These are phyloP conservation scores for Populus simonii DNA, from an alignment of 345 rosid species.

Conservation along the genomic window DNA sequence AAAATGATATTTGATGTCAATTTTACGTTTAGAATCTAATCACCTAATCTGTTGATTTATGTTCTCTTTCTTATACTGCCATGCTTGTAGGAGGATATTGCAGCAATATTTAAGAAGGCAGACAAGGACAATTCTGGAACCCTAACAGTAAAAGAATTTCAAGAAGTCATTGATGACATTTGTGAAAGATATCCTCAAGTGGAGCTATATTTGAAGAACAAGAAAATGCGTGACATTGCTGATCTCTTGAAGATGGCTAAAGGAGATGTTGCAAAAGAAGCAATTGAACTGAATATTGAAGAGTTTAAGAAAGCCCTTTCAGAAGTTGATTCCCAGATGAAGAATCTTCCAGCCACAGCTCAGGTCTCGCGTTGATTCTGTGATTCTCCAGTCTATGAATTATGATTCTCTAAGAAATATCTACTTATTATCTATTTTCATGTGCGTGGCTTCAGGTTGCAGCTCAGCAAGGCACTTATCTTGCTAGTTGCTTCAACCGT, in stretches of 20 bases:
- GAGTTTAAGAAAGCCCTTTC: constrained; percentile 81
- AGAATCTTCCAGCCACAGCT: constrained; percentile 92
- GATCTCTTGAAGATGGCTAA: constrained; percentile 67
- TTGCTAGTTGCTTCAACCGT: constrained; percentile 90
- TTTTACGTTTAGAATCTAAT: not conserved
- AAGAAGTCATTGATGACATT: constrained; percentile 69
- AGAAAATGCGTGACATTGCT: constrained; percentile 53
- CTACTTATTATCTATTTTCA: not conserved
- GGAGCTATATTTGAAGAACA: constrained; percentile 76
- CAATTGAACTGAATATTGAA: constrained; percentile 68
- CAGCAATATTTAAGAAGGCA: constrained; percentile 77
- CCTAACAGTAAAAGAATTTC: constrained; percentile 70
- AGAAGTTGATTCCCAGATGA: constrained; percentile 83
- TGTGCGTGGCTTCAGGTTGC: constrained; percentile 57
- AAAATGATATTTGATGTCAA: not conserved
- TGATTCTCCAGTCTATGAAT: not conserved
- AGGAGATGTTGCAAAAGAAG: constrained; percentile 54
- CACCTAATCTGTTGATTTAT: not conserved
- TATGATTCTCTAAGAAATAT: not conserved
- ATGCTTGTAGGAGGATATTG: constrained; percentile 66
- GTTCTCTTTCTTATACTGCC: not conserved
- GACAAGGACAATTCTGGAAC: constrained; percentile 93
- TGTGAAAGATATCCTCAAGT: constrained; percentile 92
- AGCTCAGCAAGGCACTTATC: constrained; percentile 86
- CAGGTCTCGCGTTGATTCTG: constrained; percentile 44